These are phyloP conservation scores for Fusarium sp. DNA, from an alignment of 2,329 filamentous ascomycete species.

Conservation along the genomic window DNA sequence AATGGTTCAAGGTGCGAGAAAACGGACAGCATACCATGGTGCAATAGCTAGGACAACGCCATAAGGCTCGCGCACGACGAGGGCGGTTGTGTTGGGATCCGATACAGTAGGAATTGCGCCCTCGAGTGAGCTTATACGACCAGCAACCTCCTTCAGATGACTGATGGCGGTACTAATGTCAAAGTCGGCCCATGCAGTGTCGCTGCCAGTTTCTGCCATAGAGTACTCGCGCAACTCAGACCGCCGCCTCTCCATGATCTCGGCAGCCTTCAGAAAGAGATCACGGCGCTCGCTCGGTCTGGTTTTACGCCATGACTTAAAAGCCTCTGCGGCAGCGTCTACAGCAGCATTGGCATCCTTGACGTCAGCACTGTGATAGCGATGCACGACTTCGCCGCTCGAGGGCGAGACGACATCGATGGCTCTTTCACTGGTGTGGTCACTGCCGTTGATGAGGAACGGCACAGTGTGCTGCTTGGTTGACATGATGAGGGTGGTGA, in stretches of 20 bases:
- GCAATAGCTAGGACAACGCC: constrained; percentile 83
- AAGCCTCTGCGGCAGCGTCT: constrained; percentile 68
- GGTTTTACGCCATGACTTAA: constrained; percentile 72
- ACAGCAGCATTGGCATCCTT: constrained; percentile 63
- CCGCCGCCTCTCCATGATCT: constrained; percentile 66
- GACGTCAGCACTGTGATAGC: constrained; percentile 65
- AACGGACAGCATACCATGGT: constrained; percentile 69
- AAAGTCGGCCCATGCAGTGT: constrained; percentile 52
- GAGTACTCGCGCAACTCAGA: constrained; percentile 70
- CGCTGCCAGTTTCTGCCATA: constrained; percentile 58
- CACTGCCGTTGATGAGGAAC: constrained; percentile 55
- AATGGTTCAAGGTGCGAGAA: background rate
- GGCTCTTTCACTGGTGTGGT: constrained; percentile 56
- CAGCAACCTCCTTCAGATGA: constrained; percentile 56
- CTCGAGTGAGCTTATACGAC: constrained; percentile 51
- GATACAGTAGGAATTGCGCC: constrained; percentile 50
- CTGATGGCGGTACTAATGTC: constrained; percentile 51
- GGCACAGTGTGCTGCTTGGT: constrained; percentile 47
- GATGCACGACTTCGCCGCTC: constrained; percentile 62
- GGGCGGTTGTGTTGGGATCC: constrained; percentile 55
- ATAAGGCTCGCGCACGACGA: constrained; percentile 78
- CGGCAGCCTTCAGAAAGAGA: constrained; percentile 74
- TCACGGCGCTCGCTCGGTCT: constrained; percentile 69
- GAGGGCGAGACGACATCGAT: constrained; percentile 67
- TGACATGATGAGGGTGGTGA: constrained; percentile 27